Conservation (phyloP, 257 asterid species). For the Fraxinus cuspidata region DNA sequence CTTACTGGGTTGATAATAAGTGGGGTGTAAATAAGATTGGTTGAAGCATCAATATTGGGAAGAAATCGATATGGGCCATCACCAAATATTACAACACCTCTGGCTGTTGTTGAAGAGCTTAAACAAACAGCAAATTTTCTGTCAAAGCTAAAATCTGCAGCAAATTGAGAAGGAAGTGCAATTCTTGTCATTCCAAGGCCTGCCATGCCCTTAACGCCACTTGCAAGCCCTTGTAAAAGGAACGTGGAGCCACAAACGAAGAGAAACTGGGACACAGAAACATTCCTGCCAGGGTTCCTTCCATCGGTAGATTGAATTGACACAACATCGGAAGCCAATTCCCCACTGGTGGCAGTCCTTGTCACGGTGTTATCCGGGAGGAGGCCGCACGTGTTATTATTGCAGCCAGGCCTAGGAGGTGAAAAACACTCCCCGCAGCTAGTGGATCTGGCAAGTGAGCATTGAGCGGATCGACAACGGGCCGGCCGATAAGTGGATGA, state of each 20-base stretch:
- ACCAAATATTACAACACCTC: constrained; percentile 59
- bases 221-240: constrained; percentile 47
- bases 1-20: constrained; percentile 58
- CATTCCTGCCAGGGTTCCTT: constrained; percentile 40
- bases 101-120: constrained; percentile 30
- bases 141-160: constrained; percentile 57
- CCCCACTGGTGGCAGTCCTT: constrained; percentile 42
- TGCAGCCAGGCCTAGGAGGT: constrained; percentile 63
- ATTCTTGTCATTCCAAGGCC: constrained; percentile 57
- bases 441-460: constrained; percentile 41
- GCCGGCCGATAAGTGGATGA: constrained; percentile 60
- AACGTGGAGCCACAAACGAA: constrained; percentile 48
- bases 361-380: constrained; percentile 48
- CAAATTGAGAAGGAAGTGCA: constrained; percentile 48
- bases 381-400: constrained; percentile 46
- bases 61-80: constrained; percentile 58
- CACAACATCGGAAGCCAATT: constrained; percentile 58
- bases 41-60: constrained; percentile 31
- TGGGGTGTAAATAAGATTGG: constrained; percentile 47
- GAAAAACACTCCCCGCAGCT: constrained; percentile 45
- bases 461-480: constrained; percentile 58
- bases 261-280: constrained; percentile 35
- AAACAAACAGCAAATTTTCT: constrained; percentile 59
- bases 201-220: constrained; percentile 47
- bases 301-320: constrained; percentile 49